A percentile compares a stretch with the other conserved stretches of the same genome.
phyloP scores from a whole-genome alignment of 192 early-diverging fungal genomes.

The Entrophospora sp. region DNA sequence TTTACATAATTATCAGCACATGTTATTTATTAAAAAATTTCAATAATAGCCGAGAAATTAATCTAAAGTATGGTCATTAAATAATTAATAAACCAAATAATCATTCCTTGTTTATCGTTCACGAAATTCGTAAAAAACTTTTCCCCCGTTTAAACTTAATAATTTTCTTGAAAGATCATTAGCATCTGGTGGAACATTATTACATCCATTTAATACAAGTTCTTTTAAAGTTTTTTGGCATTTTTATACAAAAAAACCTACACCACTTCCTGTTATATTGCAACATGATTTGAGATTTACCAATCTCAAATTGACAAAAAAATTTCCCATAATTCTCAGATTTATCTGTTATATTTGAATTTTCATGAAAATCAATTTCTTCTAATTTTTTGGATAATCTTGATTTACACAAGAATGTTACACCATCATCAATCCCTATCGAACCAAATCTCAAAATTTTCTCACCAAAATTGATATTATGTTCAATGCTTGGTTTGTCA shows the following conservation, averaged over 20 bases:
- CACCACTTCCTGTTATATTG: not conserved
- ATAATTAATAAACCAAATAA: too few species aligned
- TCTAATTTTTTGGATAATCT: not conserved
- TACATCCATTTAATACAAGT: not conserved
- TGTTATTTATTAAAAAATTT: too few species aligned
- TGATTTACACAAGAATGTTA: not conserved
- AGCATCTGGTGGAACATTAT: not conserved
- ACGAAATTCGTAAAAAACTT: not conserved
- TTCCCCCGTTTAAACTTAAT: not conserved
- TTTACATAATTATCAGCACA: too few species aligned
- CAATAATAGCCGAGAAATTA: too few species aligned
- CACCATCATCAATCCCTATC: not conserved
- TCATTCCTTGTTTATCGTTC: too few species aligned
- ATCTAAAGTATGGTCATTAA: too few species aligned
- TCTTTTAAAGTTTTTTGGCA: not conserved
- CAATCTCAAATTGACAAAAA: not conserved
- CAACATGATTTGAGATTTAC: not conserved
- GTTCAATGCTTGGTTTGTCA: not conserved
- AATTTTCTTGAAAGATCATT: not conserved
- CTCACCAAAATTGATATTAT: not conserved
- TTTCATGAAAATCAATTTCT: not conserved
- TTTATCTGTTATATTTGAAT: conserved; percentile 3
- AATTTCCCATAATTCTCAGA: not conserved
- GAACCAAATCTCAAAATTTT: not conserved
- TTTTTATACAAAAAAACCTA: not conserved